phyloP scores from a whole-genome alignment of 768 basidiomycete genomes.

The Tylopilus sp. region DNA sequence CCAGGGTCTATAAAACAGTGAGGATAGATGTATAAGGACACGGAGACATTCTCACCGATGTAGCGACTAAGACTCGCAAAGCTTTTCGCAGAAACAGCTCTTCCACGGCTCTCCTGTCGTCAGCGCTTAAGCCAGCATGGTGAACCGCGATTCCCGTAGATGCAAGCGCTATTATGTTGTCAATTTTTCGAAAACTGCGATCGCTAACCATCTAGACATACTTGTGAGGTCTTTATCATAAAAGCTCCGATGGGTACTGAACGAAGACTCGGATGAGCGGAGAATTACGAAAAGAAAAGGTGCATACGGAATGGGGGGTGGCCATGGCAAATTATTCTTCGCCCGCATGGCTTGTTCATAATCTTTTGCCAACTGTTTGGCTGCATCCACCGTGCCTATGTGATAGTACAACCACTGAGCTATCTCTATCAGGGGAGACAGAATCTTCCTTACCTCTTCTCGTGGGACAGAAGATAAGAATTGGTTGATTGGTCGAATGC shows the following conservation, averaged over 20 bases:
- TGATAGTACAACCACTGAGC: background rate
- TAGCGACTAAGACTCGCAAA: conserved; percentile 71
- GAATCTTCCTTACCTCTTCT: conserved; percentile 58
- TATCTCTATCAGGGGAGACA: background rate
- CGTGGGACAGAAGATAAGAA: conserved; percentile 85
- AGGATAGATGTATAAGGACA: conserved; percentile 2
- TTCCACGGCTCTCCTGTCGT: conserved; percentile 75
- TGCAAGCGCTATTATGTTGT: conserved; percentile 51
- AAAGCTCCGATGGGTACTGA: conserved; percentile 56
- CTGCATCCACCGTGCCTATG: conserved; percentile 60
- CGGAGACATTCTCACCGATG: conserved; percentile 56
- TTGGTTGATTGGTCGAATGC: conserved; percentile 77
- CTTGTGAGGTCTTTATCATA: conserved; percentile 62
- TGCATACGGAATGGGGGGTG: conserved; percentile 49
- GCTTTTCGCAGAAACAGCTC: conserved; percentile 62
- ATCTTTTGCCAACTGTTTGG: conserved; percentile 72
- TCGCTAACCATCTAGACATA: conserved; percentile 13
- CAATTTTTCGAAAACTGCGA: background rate
- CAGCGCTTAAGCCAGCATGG: conserved; percentile 78
- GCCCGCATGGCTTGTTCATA: conserved; percentile 55
- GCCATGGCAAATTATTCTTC: conserved; percentile 64
- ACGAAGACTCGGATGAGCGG: conserved; percentile 2
- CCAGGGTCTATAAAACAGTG: conserved; percentile 65
- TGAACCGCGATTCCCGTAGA: conserved; percentile 80
- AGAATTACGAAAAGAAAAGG: background rate